Percentiles rank a stretch among this genome's conserved stretches.
Conservation (phyloP, 2,329 filamentous ascomycete species). For the Biscogniauxia sp. region DNA sequence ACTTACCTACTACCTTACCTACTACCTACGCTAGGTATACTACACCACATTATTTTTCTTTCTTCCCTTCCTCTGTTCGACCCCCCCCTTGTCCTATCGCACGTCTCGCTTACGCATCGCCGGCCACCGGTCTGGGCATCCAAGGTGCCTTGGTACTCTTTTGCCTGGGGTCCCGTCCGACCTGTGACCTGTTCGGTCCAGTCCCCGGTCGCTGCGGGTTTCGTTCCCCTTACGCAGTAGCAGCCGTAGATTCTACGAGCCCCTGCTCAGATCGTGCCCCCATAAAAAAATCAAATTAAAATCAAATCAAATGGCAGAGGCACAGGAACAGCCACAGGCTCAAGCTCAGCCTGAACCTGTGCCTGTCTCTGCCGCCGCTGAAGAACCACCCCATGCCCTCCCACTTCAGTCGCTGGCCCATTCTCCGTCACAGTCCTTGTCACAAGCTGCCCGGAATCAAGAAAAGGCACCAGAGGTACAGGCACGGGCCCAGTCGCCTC, state of each 20-base stretch:
- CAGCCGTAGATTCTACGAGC: constrained; percentile 26
- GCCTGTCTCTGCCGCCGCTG: constrained; percentile 31
- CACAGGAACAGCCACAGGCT: constrained; percentile 36
- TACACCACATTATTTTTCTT: constrained; percentile 2
- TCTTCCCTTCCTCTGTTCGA: background rate
- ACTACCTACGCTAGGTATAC: constrained; percentile 11
- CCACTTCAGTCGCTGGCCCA: constrained; percentile 20
- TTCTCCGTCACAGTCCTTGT: constrained; percentile 24
- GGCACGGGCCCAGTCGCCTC: constrained; percentile 22
- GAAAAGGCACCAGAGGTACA: constrained; percentile 25
- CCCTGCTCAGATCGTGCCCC: constrained; percentile 35
- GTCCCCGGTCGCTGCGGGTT: constrained; percentile 32
- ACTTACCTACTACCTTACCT: constrained; percentile 6
- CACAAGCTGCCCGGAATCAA: constrained; percentile 26
- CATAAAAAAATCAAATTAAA: constrained; percentile 37
- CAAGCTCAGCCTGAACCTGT: constrained; percentile 33
- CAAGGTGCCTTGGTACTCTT: constrained; percentile 8
- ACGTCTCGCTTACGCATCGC: constrained; percentile 22
- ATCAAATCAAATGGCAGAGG: constrained; percentile 37
- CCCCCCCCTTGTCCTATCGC: constrained; percentile 15
- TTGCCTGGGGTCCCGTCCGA: constrained; percentile 14
- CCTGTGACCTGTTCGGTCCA: constrained; percentile 23
- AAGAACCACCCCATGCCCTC: constrained; percentile 32
- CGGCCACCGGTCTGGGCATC: constrained; percentile 23
- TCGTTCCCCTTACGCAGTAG: constrained; percentile 33